Base-by-base conservation (phyloP, 2,329 filamentous ascomycete genomes). In the Phoma sp. region DNA sequence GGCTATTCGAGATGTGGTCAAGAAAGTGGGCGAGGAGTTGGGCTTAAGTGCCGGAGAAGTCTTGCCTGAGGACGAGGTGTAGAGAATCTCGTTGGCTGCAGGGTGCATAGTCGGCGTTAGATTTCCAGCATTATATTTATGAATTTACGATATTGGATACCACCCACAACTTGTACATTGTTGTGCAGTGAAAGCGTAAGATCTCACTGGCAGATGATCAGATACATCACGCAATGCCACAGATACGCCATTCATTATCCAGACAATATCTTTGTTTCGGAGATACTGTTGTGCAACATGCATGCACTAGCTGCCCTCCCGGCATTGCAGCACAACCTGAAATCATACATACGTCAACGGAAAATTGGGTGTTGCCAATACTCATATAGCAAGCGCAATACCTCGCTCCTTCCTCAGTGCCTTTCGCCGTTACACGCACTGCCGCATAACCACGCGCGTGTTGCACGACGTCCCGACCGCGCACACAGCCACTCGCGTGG, bases 1-100 rank as follows among this genome's bases (percentile, higher is more conserved):
- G 63, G 93, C 93, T 3, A 85, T 99, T 57, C 88, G 86, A 76
- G 80, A 81, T 32, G 93, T 99, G 8, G 93, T 99, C 32, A 85
- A 84, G 67, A 84, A 84, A 42, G 81, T 97, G 45, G 86, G 85
- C 14, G 78, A 80, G 61, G 59, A 72, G 55, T 65, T 77, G 33
- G 72, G 74, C 2, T 40, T 73, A 52, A 54, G 57, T 13, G 57
- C 36, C 10, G 68, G 66, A 13, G 67, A 71, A 32, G 68, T 74
- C 9, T 32, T 74, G 45, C 61, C 59, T 22, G 62, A 62, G 2
- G 62, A 63, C 2, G 63, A 66, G 24, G 52, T 60, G 13, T 55
- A 61, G 44, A 18, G 22, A 30, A 14, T 1, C 24, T 5, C 3
- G 8, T 18, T 18, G 14, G 5, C 11, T n/a, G 18, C 18, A 18